phyloP scores from a whole-genome alignment of 1,139 yeast species.

The Ashbya aceris region DNA sequence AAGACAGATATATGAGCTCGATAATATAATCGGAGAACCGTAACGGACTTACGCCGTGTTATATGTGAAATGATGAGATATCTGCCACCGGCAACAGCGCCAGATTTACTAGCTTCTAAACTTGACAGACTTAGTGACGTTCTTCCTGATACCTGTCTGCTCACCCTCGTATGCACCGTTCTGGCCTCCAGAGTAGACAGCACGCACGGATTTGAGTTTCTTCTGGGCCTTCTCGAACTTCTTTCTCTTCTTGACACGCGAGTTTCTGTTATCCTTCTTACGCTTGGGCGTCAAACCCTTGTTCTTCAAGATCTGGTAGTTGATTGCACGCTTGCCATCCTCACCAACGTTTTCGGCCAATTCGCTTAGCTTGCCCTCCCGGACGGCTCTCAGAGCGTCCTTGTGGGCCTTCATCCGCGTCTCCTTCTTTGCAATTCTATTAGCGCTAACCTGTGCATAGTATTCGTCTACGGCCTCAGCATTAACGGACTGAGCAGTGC shows the following conservation, averaged over 20 bases:
- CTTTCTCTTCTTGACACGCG: slow-evolving; percentile 97
- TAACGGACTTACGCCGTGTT: too few relatives aligned
- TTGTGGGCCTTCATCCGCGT: slow-evolving; percentile 58
- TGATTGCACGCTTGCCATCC: slow-evolving; percentile 89
- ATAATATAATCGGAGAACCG: too few relatives aligned
- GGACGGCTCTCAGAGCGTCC: slow-evolving; percentile 68
- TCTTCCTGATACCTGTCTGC: slow-evolving; percentile 94
- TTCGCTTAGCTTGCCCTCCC: slow-evolving; percentile 74
- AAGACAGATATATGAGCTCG: too few relatives aligned
- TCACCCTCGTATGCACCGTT: slow-evolving; percentile 89
- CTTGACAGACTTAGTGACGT: slow-evolving; percentile 75
- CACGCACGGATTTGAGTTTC: slow-evolving; percentile 84
- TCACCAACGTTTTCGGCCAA: slow-evolving; percentile 56
- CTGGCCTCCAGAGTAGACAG: slow-evolving; percentile 65
- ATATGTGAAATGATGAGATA: too few relatives aligned
- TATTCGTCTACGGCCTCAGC: slow-evolving; percentile 34
- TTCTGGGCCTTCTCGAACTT: slow-evolving; percentile 92
- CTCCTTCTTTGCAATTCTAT: slow-evolving; percentile 40
- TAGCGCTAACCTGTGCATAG: slow-evolving; percentile 38
- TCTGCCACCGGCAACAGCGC: too few relatives aligned
- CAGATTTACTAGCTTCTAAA: slow-evolving; percentile 31
- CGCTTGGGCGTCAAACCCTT: slow-evolving; percentile 91
- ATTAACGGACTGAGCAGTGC: slow-evolving; percentile 34
- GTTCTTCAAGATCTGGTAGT: slow-evolving; percentile 86
- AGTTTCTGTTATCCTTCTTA: slow-evolving; percentile 86